Evolutionary conservation across 345 rosid genomes (phyloP), one percentile per base, ranked within the genome.

Genomic region (Cardamine chenopodiifolia): DNA sequence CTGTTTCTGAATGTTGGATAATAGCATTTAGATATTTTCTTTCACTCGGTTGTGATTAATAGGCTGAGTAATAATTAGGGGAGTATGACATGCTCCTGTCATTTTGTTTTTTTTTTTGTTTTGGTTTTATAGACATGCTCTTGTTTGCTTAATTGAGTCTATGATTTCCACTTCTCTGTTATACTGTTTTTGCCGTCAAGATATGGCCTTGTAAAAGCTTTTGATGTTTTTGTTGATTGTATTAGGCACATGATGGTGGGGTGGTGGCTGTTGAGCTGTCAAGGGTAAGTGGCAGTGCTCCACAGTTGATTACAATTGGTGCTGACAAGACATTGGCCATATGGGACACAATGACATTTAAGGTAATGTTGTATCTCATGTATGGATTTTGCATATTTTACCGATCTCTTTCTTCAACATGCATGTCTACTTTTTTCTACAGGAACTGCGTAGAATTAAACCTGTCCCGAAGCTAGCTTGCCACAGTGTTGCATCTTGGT

Each of bases 211-310:
- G 40, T 59, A 58, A 31, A 71, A 48, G 57, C 57, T 49, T 64
- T 65, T 71, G 71, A 53, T 48, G 47, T 44, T 70, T 58, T 59
- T 75, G 29, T 50, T 70, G 31, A 39, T 54, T 55, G 39, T 78
- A 74, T 70, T 54, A 95, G 99, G 99, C 98, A 68, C 99, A 95
- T 81, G 99, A 95, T 89, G 99, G 99, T 62, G 98, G 99, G 57
- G 97, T 95, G 6, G 82, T 89, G 45, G 94, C 96, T 78, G 83
- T 90, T 84, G 99, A 95, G 82, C 96, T 95, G 66, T 92, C 98
- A 72, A 86, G 99, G 81, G 99, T 95, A 66, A 88, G 86, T 78
- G 99, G 98, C 80, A 90, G 86, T 75, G 85, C 98, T 81, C 99
- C 99, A 0, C 99, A 92, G 53, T 89, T 92, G 68, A 88, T 95